Base-by-base conservation (phyloP, 1,284 basidiomycete species). In the Apiotrichum sp. region DNA sequence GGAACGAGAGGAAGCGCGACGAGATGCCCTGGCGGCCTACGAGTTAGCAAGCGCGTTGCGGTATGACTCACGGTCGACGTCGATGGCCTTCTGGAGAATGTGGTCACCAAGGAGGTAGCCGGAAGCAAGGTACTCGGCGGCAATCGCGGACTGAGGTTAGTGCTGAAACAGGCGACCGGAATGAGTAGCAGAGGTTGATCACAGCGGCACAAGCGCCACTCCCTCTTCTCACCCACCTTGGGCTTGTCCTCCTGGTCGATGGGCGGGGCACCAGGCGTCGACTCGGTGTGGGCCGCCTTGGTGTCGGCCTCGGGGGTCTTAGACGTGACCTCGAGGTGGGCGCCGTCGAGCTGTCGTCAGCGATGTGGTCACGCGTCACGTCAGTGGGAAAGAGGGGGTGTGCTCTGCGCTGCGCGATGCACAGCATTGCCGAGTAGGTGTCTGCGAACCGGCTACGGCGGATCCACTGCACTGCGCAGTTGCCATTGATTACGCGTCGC, bases 21-120 rank as follows among this genome's bases (percentile, higher is more conserved):
- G 90, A 93, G 66, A 96, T 96, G 38, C 93, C 93, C 65, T 88
- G 84, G 72, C 89, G 84, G 55, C 81, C 87, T 89, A 61, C 22
- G 22, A 22, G 22, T 22, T 22, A 22, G 22, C 22, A 22, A 22
- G 22, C 22, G 22, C 22, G 22, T 22, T 22, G 22, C 22, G 22
- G 22, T 22, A 22, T 22, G 22, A 78, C 85, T 65, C 65, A 89
- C 87, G 77, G 77, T 95, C 91, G 50, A 92, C 79, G 58, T 92
- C 88, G 68, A 97, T 96, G 31, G 92, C 89, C 61, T 85, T 84
- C 64, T 87, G 81, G 47, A 96, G 80, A 61, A 92, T 82, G 55
- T 81, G 72, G 71, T 96, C 92, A 29, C 86, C 85, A 41, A 96
- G 81, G 47, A 72, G 70, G 77, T 96, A 96, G 2, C 93, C 93